Evolutionary conservation across 2,329 filamentous ascomycete species (phyloP).

Genomic region (Drechslera avenae): DNA sequence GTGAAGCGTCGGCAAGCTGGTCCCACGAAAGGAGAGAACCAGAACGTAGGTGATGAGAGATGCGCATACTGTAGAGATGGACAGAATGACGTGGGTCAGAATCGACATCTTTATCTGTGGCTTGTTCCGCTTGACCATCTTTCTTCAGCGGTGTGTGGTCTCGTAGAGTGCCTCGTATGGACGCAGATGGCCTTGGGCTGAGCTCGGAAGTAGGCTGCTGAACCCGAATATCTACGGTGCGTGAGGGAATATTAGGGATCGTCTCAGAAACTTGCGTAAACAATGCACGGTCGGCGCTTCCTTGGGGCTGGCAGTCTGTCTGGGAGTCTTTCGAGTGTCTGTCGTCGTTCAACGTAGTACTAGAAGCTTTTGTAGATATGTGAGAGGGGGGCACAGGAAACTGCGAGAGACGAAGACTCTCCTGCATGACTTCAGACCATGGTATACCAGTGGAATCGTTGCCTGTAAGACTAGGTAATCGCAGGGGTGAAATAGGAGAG

Average conservation of each 20-base stretch:
- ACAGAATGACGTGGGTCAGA: conserved; percentile 38
- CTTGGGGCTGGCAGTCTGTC: not conserved
- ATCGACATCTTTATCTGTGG: conserved; percentile 9
- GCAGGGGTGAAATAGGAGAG: conserved; percentile 29
- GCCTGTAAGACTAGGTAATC: conserved; percentile 36
- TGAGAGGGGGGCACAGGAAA: conserved; percentile 28
- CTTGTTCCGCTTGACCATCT: not conserved
- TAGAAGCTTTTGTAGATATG: conserved; percentile 17
- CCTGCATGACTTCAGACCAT: conserved; percentile 36
- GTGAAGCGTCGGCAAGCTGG: conserved; percentile 29
- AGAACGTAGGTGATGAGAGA: conserved; percentile 53
- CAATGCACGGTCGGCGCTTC: not conserved
- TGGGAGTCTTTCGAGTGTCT: not conserved
- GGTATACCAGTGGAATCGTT: conserved; percentile 28
- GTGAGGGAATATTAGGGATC: not conserved
- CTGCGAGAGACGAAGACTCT: conserved; percentile 40
- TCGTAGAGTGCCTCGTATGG: conserved; percentile 11
- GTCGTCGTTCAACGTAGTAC: conserved; percentile 5
- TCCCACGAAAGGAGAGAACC: conserved; percentile 49
- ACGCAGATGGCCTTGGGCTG: conserved; percentile 25
- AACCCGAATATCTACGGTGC: conserved; percentile 22
- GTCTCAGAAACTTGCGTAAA: not conserved
- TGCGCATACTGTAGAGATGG: conserved; percentile 52
- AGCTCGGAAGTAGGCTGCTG: conserved; percentile 25
- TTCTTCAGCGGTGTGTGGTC: conserved; percentile 10